Percentiles rank a stretch among this genome's conserved stretches.
These are phyloP conservation scores for Polymyxa betae DNA, from an alignment of 208 protist species.

Conservation along the genomic window DNA sequence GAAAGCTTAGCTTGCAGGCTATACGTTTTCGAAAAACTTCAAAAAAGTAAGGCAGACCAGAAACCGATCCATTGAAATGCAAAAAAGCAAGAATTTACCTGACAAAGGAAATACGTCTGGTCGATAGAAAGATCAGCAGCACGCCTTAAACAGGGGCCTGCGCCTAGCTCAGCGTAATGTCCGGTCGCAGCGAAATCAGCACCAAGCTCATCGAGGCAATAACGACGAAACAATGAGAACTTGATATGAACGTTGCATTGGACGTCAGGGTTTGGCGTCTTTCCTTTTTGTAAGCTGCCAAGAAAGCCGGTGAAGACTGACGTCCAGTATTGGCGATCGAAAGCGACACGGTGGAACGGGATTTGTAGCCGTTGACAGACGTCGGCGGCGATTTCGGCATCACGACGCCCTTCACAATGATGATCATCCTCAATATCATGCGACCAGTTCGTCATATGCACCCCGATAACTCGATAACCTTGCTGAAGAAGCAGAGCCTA, in stretches of 20 bases:
- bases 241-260: conserved; percentile 7
- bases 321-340: conserved; percentile 3
- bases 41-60: too few species aligned
- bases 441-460: conserved; percentile 53
- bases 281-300: neutral
- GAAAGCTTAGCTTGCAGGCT: too few species aligned
- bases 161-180: neutral
- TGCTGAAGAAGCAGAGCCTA: neutral
- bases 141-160: neutral
- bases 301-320: conserved; percentile 15
- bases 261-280: conserved; percentile 42
- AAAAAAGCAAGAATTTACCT: neutral
- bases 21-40: too few species aligned
- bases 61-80: neutral
- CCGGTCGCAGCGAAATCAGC: neutral
- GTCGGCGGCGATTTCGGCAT: neutral
- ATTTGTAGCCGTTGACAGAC: conserved; percentile 9
- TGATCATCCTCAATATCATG: neutral
- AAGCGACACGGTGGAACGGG: conserved; percentile 21
- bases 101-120: neutral
- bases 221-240: conserved; percentile 32
- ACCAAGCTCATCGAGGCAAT: neutral
- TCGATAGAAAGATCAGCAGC: conserved; percentile 18
- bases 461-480: neutral
- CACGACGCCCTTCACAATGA: conserved; percentile 14